A percentile compares a stretch with the other conserved stretches of the same genome.
Evolutionary conservation across 2,329 filamentous ascomycete species (phyloP).

Genomic region (Hypoxylon sp.): DNA sequence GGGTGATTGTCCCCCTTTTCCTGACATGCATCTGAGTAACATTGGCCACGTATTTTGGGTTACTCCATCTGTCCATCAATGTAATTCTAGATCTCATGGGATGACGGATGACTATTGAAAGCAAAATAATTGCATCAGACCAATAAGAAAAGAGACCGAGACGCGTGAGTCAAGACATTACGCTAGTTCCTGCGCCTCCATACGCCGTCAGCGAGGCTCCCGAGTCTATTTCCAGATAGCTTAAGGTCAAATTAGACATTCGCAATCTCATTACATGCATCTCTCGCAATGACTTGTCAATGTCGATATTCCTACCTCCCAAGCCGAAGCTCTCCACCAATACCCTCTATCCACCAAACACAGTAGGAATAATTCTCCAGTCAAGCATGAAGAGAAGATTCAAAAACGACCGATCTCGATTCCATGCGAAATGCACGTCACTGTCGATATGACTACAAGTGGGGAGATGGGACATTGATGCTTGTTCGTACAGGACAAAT

Average conservation of each 20-base stretch:
- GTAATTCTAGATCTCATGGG: constrained; percentile 21
- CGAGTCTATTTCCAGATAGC: constrained; percentile 33
- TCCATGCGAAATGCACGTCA: constrained; percentile 44
- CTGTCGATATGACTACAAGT: constrained; percentile 25
- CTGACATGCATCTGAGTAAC: constrained; percentile 28
- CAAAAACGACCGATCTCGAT: constrained; percentile 39
- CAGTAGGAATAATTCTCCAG: constrained; percentile 1
- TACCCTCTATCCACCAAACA: not conserved
- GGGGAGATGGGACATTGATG: constrained; percentile 25
- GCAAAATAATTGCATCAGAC: constrained; percentile 14
- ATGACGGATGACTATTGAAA: constrained; percentile 5
- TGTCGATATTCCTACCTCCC: constrained; percentile 10
- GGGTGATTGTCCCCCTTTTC: constrained; percentile 14
- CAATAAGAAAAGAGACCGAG: constrained; percentile 31
- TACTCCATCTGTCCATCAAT: constrained; percentile 25
- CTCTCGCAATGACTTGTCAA: constrained; percentile 41
- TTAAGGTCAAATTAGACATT: constrained; percentile 31
- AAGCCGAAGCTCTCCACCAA: constrained; percentile 9
- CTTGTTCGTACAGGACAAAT: constrained; percentile 25
- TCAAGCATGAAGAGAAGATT: constrained; percentile 12
- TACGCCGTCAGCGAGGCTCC: constrained; percentile 30
- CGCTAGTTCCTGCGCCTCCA: constrained; percentile 31
- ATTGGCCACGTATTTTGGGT: constrained; percentile 34
- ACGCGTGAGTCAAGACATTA: constrained; percentile 29
- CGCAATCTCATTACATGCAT: constrained; percentile 33